These are phyloP conservation scores for Podaxis pistillaris DNA, from an alignment of 768 basidiomycete genomes.

Conservation along the genomic window DNA sequence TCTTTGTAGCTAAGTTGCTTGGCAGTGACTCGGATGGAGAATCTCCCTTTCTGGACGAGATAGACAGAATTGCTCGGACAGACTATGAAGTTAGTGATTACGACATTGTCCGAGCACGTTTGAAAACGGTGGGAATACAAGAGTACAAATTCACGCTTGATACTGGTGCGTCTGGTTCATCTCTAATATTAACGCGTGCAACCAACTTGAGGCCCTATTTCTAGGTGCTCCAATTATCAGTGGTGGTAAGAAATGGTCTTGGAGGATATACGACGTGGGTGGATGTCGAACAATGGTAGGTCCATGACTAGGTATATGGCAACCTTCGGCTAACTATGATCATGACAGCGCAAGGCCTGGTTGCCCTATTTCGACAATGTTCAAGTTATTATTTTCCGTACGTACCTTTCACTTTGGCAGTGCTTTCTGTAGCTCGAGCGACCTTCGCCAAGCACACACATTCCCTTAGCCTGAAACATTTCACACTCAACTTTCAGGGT, in stretches of 20 bases:
- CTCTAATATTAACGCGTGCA: background rate
- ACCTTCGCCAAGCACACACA: background rate
- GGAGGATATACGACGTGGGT: slow-evolving; percentile 78
- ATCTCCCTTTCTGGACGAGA: slow-evolving; percentile 63
- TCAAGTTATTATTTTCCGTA: slow-evolving; percentile 74
- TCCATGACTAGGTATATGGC: slow-evolving; percentile 10
- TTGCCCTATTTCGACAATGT: slow-evolving; percentile 78
- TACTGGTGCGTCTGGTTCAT: slow-evolving; percentile 28
- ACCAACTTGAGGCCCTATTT: background rate
- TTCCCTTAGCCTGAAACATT: background rate
- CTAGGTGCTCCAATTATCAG: background rate
- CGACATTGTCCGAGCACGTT: slow-evolving; percentile 68
- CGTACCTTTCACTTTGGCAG: slow-evolving; percentile 16
- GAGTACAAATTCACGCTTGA: slow-evolving; percentile 55
- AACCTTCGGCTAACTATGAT: slow-evolving; percentile 13
- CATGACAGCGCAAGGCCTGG: slow-evolving; percentile 68
- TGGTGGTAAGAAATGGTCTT: slow-evolving; percentile 46
- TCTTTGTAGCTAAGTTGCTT: background rate
- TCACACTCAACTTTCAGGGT: background rate
- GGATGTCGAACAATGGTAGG: slow-evolving; percentile 67
- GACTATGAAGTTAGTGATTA: slow-evolving; percentile 68
- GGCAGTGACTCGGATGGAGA: background rate
- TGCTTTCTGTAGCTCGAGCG: background rate
- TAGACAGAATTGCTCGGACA: slow-evolving; percentile 60
- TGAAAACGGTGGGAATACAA: slow-evolving; percentile 72